phyloP scores from a whole-genome alignment of 768 basidiomycete genomes.

The Boletus sp. region DNA sequence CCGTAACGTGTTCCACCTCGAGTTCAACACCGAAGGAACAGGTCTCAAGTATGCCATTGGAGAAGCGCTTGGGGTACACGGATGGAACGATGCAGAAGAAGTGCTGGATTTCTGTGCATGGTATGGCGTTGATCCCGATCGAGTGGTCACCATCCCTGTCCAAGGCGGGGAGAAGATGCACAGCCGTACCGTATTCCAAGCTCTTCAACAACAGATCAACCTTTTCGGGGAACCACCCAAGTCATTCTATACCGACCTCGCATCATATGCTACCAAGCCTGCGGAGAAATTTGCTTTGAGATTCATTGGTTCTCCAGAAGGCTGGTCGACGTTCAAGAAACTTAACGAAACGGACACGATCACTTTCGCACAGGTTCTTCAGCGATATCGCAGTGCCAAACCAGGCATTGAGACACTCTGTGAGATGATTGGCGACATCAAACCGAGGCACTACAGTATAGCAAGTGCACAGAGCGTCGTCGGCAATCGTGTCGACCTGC shows the following conservation, averaged over 20 bases:
- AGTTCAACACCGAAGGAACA: conserved; percentile 89
- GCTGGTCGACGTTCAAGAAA: conserved; percentile 90
- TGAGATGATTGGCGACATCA: conserved; percentile 89
- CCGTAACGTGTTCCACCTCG: conserved; percentile 98
- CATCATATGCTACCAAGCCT: conserved; percentile 63
- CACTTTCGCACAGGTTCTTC: conserved; percentile 85
- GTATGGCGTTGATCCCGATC: conserved; percentile 84
- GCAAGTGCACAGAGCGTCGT: conserved; percentile 94
- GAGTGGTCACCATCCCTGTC: conserved; percentile 77
- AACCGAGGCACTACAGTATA: conserved; percentile 97
- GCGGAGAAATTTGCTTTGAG: conserved; percentile 76
- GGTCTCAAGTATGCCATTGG: conserved; percentile 94
- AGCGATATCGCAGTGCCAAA: conserved; percentile 69
- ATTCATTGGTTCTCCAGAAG: conserved; percentile 94
- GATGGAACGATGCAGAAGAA: conserved; percentile 92
- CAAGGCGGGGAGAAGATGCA: conserved; percentile 68
- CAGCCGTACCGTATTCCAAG: conserved; percentile 92
- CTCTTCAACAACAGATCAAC: conserved; percentile 94
- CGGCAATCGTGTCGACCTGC: conserved; percentile 88
- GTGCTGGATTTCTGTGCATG: conserved; percentile 85
- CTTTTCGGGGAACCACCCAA: conserved; percentile 95
- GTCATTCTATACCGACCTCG: conserved; percentile 88
- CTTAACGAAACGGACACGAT: conserved; percentile 92
- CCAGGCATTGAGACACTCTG: conserved; percentile 84
- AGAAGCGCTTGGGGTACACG: conserved; percentile 95